Evolutionary conservation across 2,329 filamentous ascomycete species (phyloP), one percentile per base, ranked within the genome.

Genomic region (Thelonectria rubi): DNA sequence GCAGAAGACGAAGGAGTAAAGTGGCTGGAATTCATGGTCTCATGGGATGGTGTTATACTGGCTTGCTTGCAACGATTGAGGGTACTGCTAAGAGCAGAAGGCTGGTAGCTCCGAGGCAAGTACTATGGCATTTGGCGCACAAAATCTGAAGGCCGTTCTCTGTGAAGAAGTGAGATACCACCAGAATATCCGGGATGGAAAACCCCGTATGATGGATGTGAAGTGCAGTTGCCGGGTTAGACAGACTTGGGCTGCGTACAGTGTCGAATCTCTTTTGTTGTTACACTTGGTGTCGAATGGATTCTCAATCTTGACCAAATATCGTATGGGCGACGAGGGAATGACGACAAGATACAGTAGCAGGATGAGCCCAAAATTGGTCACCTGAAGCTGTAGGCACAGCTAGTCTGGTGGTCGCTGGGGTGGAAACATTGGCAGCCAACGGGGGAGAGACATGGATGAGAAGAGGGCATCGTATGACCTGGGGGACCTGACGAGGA

Each of bases 1-100:
- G 81, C 95, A 99, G 88, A 99, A 99, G 92, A 93, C 89, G 81
- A 99, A 99, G 93, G 96, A 99, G 74, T 94, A 93, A 85, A 76
- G 73, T 69, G 74, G 73, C 74, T 76, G 71, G 79, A 76, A 78
- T 82, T 82, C 78, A 82, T 81, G 83, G 82, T 82, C 79, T 81
- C 80, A 82, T 81, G 82, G 84, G 82, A 85, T 85, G 86, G 87
- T 87, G 86, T 88, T 88, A 84, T 83, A 82, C 80, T 83, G 77
- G 77, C 76, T 78, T 78, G 83, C 82, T 85, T 86, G 83, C 84
- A 86, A 84, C 84, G 82, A 82, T 83, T 80, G 79, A 82, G 78
- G 75, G 76, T 80, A 79, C 78, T 80, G 78, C 77, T 73, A 70
- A 77, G 76, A 75, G 79, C 79, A 80, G 79, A 77, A 77, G 76